A percentile compares a stretch with the other conserved stretches of the same genome.
Conservation (phyloP, 805 yeast genomes). For the Isabelozyma pseudorhagii region DNA sequence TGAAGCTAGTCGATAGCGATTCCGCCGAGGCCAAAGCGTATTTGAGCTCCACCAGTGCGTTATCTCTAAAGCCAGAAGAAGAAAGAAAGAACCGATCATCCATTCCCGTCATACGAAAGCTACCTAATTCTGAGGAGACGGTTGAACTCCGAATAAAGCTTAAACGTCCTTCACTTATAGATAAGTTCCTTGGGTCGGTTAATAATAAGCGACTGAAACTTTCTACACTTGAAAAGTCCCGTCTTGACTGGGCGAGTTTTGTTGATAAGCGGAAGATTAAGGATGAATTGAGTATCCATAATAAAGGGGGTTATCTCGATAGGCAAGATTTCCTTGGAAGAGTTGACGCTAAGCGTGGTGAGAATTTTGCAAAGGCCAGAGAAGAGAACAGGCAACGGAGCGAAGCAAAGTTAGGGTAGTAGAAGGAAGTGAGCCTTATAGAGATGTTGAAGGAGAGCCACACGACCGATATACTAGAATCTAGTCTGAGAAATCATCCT, state of each 20-base stretch:
- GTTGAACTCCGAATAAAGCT: constrained; percentile 50
- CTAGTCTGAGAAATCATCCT: no score
- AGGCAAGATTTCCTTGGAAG: constrained; percentile 85
- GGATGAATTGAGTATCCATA: constrained; percentile 77
- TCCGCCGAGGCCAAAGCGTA: constrained; percentile 90
- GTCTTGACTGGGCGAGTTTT: constrained; percentile 92
- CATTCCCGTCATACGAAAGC: constrained; percentile 32
- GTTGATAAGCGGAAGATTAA: constrained; percentile 82
- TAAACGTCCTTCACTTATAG: constrained; percentile 73
- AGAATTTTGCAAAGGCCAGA: constrained; percentile 43
- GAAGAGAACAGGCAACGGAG: constrained; percentile 24
- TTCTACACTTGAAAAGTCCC: constrained; percentile 87
- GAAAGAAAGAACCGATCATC: constrained; percentile 17
- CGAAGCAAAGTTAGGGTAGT: neutral
- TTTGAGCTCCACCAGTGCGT: constrained; percentile 49
- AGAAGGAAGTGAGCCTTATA: neutral
- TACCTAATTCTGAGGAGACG: constrained; percentile 28
- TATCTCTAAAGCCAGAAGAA: constrained; percentile 12
- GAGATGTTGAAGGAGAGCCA: no score
- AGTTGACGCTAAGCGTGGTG: constrained; percentile 60
- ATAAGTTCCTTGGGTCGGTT: constrained; percentile 67
- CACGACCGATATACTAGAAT: no score
- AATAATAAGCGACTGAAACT: constrained; percentile 65
- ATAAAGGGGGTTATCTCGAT: constrained; percentile 88
- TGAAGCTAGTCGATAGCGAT: constrained; percentile 68